These are phyloP conservation scores for Vachellia collinsii DNA, from an alignment of 306 rosid genomes.

Conservation along the genomic window DNA sequence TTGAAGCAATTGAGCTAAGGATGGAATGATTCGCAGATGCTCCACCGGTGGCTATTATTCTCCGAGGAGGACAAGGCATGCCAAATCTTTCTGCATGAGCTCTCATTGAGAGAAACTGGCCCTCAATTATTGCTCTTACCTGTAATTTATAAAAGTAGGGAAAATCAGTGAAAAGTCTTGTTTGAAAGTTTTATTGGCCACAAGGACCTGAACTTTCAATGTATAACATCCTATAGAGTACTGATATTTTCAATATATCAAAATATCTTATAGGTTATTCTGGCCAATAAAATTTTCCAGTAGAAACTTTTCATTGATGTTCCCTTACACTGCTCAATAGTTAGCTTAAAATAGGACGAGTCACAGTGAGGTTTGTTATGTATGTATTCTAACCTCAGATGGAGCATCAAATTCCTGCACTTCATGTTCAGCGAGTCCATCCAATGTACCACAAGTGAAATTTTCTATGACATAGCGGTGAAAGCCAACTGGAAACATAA, in stretches of 20 bases:
- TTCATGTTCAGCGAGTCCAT: conserved; percentile 58
- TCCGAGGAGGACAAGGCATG: conserved; percentile 87
- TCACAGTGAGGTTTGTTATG: conserved; percentile 2
- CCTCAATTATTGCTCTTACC: conserved; percentile 87
- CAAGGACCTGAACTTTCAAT: no score
- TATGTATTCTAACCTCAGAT: conserved; percentile 73
- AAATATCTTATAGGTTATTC: no score
- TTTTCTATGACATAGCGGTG: conserved; percentile 75
- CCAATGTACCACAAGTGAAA: conserved; percentile 55
- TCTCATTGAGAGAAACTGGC: conserved; percentile 87
- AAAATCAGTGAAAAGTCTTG: no score
- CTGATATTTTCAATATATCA: no score
- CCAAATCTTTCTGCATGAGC: conserved; percentile 98
- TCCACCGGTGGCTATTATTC: conserved; percentile 97
- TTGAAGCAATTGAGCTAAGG: conserved; percentile 73
- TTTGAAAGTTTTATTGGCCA: no score
- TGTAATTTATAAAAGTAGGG: conserved; percentile 38
- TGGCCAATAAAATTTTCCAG: no score
- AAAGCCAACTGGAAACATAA: conserved; percentile 64
- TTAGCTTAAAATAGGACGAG: conserved; percentile 20
- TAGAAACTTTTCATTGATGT: no score
- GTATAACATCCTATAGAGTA: no score
- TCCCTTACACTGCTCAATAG: neutral
- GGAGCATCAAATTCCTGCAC: conserved; percentile 82
- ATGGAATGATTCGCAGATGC: conserved; percentile 82